A percentile compares a stretch with the other conserved stretches of the same genome.
Conservation (phyloP, 1,284 basidiomycete genomes). For the Ceratobasidium sp. region DNA sequence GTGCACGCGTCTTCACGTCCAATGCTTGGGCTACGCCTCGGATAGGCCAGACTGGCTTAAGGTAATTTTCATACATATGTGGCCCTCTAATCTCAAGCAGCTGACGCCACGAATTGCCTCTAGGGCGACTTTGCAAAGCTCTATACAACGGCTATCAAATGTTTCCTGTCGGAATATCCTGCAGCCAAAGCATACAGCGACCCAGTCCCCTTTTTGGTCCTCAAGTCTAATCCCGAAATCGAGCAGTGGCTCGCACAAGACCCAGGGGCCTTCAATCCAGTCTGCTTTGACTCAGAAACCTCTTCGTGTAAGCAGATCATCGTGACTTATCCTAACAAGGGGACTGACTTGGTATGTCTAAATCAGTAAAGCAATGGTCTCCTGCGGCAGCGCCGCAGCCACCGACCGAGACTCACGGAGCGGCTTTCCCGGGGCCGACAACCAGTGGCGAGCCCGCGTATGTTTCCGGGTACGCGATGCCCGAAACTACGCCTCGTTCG, state of each 20-base stretch:
- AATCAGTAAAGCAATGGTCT: conserved; percentile 25
- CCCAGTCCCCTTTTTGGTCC: conserved; percentile 27
- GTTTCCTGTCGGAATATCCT: conserved; percentile 30
- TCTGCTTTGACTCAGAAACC: conserved; percentile 23
- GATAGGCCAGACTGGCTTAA: conserved; percentile 37
- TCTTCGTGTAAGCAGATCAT: conserved; percentile 6
- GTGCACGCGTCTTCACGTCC: conserved; percentile 31
- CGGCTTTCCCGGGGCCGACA: background rate
- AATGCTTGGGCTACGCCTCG: conserved; percentile 31
- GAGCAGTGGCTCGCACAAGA: conserved; percentile 19
- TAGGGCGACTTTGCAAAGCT: conserved; percentile 29
- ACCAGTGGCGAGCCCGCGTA: background rate
- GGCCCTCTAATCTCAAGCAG: background rate
- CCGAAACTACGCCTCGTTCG: background rate
- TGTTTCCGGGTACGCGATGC: background rate
- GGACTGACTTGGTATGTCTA: background rate
- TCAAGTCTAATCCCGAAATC: conserved; percentile 24
- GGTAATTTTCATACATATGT: background rate
- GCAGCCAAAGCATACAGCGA: conserved; percentile 33
- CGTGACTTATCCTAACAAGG: background rate
- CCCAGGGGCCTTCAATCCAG: conserved; percentile 10
- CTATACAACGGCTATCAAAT: conserved; percentile 31
- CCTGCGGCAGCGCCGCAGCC: background rate
- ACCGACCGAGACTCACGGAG: background rate
- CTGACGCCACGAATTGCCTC: conserved; percentile 17